Evolutionary conservation across 768 basidiomycete genomes (phyloP), one percentile per base, ranked within the genome.

Genomic region (Boletellus sp.): DNA sequence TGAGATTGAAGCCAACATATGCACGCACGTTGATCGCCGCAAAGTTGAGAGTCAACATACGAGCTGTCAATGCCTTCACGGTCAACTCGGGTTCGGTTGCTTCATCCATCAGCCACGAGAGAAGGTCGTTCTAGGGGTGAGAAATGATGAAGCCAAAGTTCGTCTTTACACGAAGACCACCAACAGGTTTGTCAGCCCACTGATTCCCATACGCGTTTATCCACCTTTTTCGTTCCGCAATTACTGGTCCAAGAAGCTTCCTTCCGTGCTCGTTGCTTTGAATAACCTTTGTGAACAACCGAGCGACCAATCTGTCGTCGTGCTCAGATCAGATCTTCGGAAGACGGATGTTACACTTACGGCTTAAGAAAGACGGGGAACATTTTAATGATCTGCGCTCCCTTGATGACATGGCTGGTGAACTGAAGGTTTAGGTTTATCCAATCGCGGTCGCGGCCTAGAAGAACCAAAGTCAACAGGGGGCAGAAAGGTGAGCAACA

Each of bases 401-500:
- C 62, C 9, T 47, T 58, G 5, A 58, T 26, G n/a, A 73, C 61
- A 32, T 67, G 56, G 3, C 61, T 17, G 1, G 72, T 58, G 48
- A 64, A 72, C 1, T 62, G 48, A 22, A 69, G 59, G 20, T 57
- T 64, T 15, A 71, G 51, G 22, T 51, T 41, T 3, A 58, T 45
- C 55, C 72, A 77, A 6, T 66, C 70, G 8, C 61, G 54, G 41
- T 76, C 53, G 9, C 74, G 68, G 53, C 75, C 76, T 77, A 41
- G 24, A 26, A 20, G 22, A 15, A 24, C 4, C 7, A 2, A 49
- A 9, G n/a, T 38, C 8, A 16, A 28, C 20, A 13, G 26, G 2
- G 17, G 38, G 3, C 34, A 39, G 9, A n/a, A n/a, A 17, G 17
- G 22, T 16, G 10, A 37, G 20, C 6, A 44, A 17, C 24, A n/a